Percentiles rank a stretch among this genome's conserved stretches.
These are phyloP conservation scores for Ascochyta lentis DNA, from an alignment of 2,329 filamentous ascomycete genomes.

Conservation along the genomic window DNA sequence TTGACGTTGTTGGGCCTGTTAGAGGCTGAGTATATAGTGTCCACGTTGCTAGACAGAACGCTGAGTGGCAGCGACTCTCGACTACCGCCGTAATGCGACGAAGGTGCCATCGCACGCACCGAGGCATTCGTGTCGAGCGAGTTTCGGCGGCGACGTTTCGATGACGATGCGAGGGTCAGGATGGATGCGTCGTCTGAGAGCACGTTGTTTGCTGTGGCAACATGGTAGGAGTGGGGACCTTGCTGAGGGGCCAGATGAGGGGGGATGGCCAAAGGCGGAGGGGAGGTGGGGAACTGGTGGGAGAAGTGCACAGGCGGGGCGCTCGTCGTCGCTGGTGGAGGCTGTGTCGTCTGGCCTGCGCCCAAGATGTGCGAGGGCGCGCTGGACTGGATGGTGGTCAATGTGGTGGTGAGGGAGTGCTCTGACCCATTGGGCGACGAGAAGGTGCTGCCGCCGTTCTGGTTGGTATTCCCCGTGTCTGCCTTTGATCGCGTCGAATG, in stretches of 20 bases:
- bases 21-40: slow-evolving; percentile 59
- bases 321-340: slow-evolving; percentile 38
- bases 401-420: slow-evolving; percentile 79
- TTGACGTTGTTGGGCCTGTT: slow-evolving; percentile 59
- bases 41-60: slow-evolving; percentile 72
- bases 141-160: slow-evolving; percentile 76
- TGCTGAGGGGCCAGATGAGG: slow-evolving; percentile 67
- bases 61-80: slow-evolving; percentile 81
- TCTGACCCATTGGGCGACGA: slow-evolving; percentile 83
- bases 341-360: slow-evolving; percentile 50
- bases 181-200: slow-evolving; percentile 87
- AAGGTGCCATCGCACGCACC: slow-evolving; percentile 82
- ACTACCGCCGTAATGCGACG: slow-evolving; percentile 81
- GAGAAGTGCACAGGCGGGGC: slow-evolving; percentile 60
- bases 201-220: slow-evolving; percentile 82
- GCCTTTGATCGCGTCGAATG: slow-evolving; percentile 82
- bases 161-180: slow-evolving; percentile 81
- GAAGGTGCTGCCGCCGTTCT: slow-evolving; percentile 74
- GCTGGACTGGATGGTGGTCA: slow-evolving; percentile 84
- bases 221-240: slow-evolving; percentile 74
- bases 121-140: slow-evolving; percentile 88
- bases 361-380: slow-evolving; percentile 55
- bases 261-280: slow-evolving; percentile 73
- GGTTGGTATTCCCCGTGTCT: slow-evolving; percentile 72
- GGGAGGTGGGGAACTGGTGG: slow-evolving; percentile 62